Conservation (phyloP, 2,329 filamentous ascomycete species). For the Neofusicoccum kwambonambiense region DNA sequence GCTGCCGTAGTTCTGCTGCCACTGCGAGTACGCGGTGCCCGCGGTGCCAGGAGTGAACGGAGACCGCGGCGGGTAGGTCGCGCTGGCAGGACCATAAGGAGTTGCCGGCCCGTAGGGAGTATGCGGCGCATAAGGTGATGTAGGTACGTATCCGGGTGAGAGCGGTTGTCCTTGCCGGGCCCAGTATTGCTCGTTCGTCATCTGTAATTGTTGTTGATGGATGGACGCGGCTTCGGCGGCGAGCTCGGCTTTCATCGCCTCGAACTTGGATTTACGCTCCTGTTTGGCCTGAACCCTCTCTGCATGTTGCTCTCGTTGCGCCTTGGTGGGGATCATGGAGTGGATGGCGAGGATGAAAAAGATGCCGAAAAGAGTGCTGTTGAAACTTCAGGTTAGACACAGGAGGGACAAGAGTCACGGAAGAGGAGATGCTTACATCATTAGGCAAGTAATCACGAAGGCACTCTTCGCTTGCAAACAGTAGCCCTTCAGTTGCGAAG, state of each 20-base stretch:
- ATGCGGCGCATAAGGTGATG: not conserved
- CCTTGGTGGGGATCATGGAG: constrained; percentile 48
- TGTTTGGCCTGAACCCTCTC: constrained; percentile 20
- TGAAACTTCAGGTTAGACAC: not conserved
- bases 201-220: not conserved
- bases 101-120: not conserved
- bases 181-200: constrained; percentile 16
- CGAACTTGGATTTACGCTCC: constrained; percentile 31
- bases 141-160: not conserved
- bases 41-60: constrained; percentile 29
- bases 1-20: constrained; percentile 36
- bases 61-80: constrained; percentile 18
- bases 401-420: constrained; percentile 8
- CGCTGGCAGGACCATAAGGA: not conserved
- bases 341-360: constrained; percentile 61
- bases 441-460: constrained; percentile 63
- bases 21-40: constrained; percentile 38
- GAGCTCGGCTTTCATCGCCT: constrained; percentile 35
- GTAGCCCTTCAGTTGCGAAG: constrained; percentile 53
- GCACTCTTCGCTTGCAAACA: constrained; percentile 68
- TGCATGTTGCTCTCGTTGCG: constrained; percentile 27
- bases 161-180: constrained; percentile 7
- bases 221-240: constrained; percentile 15
- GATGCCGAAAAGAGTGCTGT: constrained; percentile 59
- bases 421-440: constrained; percentile 58